These are phyloP conservation scores for Aspergillus steynii DNA, from an alignment of 495 filamentous ascomycete genomes.

Conservation along the genomic window DNA sequence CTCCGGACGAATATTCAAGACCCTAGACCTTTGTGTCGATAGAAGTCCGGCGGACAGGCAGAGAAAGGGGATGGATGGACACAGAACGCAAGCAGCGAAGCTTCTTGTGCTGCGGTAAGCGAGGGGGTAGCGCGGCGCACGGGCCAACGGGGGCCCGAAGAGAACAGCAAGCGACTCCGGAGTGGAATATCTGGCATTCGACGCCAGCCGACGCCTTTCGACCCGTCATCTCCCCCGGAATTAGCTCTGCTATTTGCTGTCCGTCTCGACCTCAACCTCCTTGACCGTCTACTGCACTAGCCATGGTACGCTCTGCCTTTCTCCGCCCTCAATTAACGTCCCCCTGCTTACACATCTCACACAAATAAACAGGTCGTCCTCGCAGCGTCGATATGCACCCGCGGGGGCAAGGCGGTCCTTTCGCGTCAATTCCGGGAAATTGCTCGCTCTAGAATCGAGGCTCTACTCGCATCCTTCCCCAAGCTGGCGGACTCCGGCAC, in stretches of 20 bases:
- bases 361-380: conserved; percentile 77
- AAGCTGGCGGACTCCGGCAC: conserved; percentile 93
- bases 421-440: conserved; percentile 97
- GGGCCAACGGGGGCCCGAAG: conserved; percentile 40
- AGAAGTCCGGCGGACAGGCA: conserved; percentile 3
- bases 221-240: background rate
- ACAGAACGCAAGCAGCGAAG: conserved; percentile 18
- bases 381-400: conserved; percentile 97
- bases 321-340: conserved; percentile 3
- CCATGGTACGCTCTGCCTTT: conserved; percentile 20
- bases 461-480: conserved; percentile 91
- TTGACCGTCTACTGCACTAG: background rate
- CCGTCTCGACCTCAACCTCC: background rate
- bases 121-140: conserved; percentile 41
- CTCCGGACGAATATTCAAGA: background rate
- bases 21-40: background rate
- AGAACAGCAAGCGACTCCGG: conserved; percentile 49
- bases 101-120: conserved; percentile 39
- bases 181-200: conserved; percentile 30
- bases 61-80: conserved; percentile 2
- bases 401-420: conserved; percentile 94
- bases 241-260: background rate
- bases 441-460: conserved; percentile 92
- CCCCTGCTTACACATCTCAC: conserved; percentile 23
- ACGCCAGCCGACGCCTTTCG: background rate